Evolutionary conservation across 345 rosid species (phyloP), one percentile per base, ranked within the genome.

Genomic region (Turritis glabra): DNA sequence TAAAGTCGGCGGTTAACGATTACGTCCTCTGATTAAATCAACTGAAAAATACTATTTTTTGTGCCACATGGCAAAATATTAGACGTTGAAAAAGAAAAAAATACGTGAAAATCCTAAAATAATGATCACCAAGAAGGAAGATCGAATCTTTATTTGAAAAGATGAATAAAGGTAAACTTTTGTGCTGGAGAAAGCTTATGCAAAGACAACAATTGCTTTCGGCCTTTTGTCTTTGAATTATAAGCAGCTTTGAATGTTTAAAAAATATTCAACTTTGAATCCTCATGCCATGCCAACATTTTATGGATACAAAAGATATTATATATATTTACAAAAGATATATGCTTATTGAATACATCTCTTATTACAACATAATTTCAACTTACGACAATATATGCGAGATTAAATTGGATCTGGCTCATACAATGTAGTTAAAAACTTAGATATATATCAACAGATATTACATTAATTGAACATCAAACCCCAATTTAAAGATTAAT

Each of bases 191-290:
- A 75, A 75, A 68, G 79, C 30, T 60, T 30, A 15, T 60, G 47
- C 68, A 40, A 60, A 68, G 80, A 76, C 66, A 69, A 63, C 40
- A 76, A 22, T 30, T 63, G 75, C 80, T 76, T 76, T 76, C 80
- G 80, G 80, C 80, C 43, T 69, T 76, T 69, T 70, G 80, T 70
- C 17, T 67, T 43, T 53, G 47, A 60, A 68, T 67, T 59, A 51
- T 61, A 23, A 40, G 25, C 38, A 68, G 22, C 63, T 50, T 41
- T 67, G 23, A 67, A n/a, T 53, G 50, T 61, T 61, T 12, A 12
- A 29, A 23, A 7, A 41, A 4, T 40, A 37, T 40, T 22, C 15
- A 54, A 54, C 43, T 62, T 69, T 54, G 68, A 46, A 33, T 51
- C 40, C 7, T 61, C 57, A 23, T 50, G n/a, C 38, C 55, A 68